Evolutionary conservation across 495 filamentous ascomycete species (phyloP).

Genomic region (Bathelium albidoporum): DNA sequence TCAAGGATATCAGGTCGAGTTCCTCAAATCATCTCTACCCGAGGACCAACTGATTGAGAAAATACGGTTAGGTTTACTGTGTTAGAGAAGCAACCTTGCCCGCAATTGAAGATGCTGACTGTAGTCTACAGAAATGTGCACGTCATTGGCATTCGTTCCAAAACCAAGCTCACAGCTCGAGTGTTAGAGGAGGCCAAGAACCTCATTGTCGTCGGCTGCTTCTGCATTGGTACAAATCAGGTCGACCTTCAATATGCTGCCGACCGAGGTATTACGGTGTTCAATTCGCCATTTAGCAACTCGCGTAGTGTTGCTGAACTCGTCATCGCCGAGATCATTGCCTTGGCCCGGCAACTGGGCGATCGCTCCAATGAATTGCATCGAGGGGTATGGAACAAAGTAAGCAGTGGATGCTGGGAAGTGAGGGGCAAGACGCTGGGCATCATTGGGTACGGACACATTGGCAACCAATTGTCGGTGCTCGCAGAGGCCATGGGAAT

Average conservation of each 20-base stretch:
- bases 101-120: background rate
- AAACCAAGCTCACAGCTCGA: constrained; percentile 83
- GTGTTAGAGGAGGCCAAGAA: constrained; percentile 85
- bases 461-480: constrained; percentile 92
- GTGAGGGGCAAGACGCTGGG: constrained; percentile 94
- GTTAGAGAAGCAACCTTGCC: background rate
- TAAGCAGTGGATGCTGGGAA: constrained; percentile 93
- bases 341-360: constrained; percentile 79
- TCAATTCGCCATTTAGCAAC: constrained; percentile 98
- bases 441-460: constrained; percentile 96
- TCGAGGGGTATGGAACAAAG: constrained; percentile 93
- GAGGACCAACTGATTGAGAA: constrained; percentile 95
- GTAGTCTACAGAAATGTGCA: constrained; percentile 63
- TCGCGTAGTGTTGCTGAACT: constrained; percentile 94
- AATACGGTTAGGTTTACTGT: constrained; percentile 53
- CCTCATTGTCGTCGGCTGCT: constrained; percentile 91
- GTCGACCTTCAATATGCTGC: constrained; percentile 91
- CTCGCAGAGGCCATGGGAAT: constrained; percentile 96
- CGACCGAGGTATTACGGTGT: constrained; percentile 85
- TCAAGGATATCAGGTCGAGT: constrained; percentile 95
- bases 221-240: constrained; percentile 99
- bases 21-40: constrained; percentile 74
- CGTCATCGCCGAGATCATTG: constrained; percentile 88
- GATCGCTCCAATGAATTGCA: constrained; percentile 95
- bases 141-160: constrained; percentile 95